These are phyloP conservation scores for Aspergillus flavus DNA, from an alignment of 2,329 filamentous ascomycete genomes.

Conservation along the genomic window DNA sequence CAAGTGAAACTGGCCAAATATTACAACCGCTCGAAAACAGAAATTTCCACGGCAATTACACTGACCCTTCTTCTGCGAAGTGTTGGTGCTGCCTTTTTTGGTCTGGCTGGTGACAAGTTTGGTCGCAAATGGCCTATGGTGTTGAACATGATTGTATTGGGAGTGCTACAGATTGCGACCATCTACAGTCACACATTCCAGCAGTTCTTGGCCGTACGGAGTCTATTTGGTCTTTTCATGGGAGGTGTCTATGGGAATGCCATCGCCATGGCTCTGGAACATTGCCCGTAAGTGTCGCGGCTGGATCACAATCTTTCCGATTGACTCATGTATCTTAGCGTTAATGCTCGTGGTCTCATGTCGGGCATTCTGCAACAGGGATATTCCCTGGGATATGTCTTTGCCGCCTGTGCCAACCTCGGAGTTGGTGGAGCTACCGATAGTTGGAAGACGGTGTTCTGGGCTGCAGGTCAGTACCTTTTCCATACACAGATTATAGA, in stretches of 20 bases:
- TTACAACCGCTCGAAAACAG: slow-evolving; percentile 63
- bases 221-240: slow-evolving; percentile 78
- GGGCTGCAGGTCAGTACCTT: slow-evolving; percentile 57
- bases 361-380: slow-evolving; percentile 82
- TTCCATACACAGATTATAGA: no score
- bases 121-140: slow-evolving; percentile 83
- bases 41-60: slow-evolving; percentile 64
- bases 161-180: slow-evolving; percentile 72
- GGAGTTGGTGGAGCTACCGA: slow-evolving; percentile 62
- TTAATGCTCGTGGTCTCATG: slow-evolving; percentile 74
- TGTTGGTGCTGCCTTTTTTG: slow-evolving; percentile 74
- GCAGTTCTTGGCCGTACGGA: slow-evolving; percentile 74
- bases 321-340: slow-evolving; percentile 18
- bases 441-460: slow-evolving; percentile 75
- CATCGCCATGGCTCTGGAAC: slow-evolving; percentile 76
- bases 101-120: slow-evolving; percentile 75
- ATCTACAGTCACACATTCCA: slow-evolving; percentile 73
- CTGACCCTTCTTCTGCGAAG: slow-evolving; percentile 74
- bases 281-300: slow-evolving; percentile 55
- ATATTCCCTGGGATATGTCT: slow-evolving; percentile 77
- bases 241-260: slow-evolving; percentile 79
- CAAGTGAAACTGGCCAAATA: slow-evolving; percentile 68
- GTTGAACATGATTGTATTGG: slow-evolving; percentile 73
- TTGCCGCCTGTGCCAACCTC: slow-evolving; percentile 71
- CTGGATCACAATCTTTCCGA: not conserved